These are phyloP conservation scores for Puccinia hordei DNA, from an alignment of 1,284 basidiomycete genomes.

Conservation along the genomic window DNA sequence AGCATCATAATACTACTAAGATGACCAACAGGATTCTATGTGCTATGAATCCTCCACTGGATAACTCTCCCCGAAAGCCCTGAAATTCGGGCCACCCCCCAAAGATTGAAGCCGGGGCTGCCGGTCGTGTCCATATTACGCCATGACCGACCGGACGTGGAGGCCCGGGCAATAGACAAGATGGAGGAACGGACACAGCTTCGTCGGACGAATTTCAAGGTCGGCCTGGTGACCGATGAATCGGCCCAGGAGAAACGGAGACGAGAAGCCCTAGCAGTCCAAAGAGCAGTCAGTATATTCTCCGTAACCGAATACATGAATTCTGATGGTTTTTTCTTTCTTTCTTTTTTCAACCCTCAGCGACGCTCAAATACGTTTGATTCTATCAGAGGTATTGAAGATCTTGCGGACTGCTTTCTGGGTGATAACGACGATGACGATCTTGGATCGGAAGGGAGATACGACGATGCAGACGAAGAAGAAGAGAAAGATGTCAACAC, in stretches of 20 bases:
- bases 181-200: constrained; percentile 21
- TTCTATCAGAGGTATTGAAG: constrained; percentile 35
- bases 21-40: no score
- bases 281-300: constrained; percentile 28
- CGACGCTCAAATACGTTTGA: constrained; percentile 33
- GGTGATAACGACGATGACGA: not conserved
- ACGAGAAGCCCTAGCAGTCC: constrained; percentile 29
- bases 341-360: not conserved
- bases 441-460: constrained; percentile 12
- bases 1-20: no score
- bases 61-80: no score
- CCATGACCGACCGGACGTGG: no score
- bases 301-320: not conserved
- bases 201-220: constrained; percentile 15
- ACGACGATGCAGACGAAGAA: constrained; percentile 32
- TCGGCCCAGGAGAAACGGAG: constrained; percentile 19
- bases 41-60: no score
- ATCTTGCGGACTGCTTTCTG: constrained; percentile 4
- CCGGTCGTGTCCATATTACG: no score
- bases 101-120: no score
- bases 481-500: not conserved
- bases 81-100: no score
- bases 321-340: not conserved
- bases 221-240: not conserved
- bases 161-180: not conserved